phyloP scores from a whole-genome alignment of 139 green algal species.

The Picochlorum sp. region DNA sequence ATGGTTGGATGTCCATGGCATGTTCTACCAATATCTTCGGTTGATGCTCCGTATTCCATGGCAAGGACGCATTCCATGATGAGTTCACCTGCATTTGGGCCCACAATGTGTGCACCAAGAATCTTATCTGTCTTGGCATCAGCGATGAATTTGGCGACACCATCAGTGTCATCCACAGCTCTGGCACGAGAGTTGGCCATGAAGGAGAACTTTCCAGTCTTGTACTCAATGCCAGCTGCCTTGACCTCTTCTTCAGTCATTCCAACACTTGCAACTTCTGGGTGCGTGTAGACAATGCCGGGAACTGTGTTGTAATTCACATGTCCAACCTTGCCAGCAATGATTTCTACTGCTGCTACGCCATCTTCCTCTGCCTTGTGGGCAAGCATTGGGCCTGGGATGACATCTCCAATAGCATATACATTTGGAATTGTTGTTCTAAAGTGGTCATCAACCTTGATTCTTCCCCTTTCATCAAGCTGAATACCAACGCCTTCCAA shows the following conservation, averaged over 20 bases:
- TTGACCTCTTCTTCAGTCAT: constrained; percentile 81
- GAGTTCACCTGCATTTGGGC: constrained; percentile 86
- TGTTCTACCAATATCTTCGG: constrained; percentile 89
- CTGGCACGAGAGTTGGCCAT: constrained; percentile 93
- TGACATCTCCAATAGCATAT: constrained; percentile 91
- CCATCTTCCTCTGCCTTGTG: constrained; percentile 99
- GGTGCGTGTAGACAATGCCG: constrained; percentile 95
- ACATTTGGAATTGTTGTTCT: constrained; percentile 47
- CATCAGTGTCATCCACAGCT: constrained; percentile 81
- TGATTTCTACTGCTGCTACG: constrained; percentile 88
- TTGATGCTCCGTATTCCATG: constrained; percentile 87
- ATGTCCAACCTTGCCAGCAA: constrained; percentile 84
- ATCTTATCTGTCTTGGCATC: constrained; percentile 91
- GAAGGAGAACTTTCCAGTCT: constrained; percentile 91
- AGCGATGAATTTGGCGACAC: constrained; percentile 91
- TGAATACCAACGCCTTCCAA: constrained; percentile 80
- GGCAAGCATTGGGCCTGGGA: constrained; percentile 93
- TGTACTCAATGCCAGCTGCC: constrained; percentile 60
- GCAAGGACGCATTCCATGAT: constrained; percentile 79
- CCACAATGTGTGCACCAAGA: constrained; percentile 94
- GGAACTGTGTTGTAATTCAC: constrained; percentile 98
- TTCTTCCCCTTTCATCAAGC: constrained; percentile 62
- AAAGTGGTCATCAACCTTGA: constrained; percentile 78
- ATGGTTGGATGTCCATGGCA: constrained; percentile 98
- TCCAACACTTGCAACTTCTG: constrained; percentile 79